Evolutionary conservation across 169 alveolate species (phyloP).

Genomic region (Fabrea salina): DNA sequence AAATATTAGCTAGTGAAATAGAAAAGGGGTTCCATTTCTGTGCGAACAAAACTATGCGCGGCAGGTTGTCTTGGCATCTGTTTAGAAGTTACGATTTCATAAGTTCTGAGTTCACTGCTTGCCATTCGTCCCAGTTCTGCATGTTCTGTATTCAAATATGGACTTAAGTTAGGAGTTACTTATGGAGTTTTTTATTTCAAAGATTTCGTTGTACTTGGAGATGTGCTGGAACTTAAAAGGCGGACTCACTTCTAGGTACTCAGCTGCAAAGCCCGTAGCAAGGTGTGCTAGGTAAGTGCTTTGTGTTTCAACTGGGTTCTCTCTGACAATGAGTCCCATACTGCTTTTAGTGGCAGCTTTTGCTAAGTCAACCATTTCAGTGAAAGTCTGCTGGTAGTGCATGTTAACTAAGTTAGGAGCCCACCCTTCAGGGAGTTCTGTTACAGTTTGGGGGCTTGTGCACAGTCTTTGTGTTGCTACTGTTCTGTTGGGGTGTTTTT

Average conservation of each 20-base stretch:
- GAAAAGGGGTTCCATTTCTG: constrained; percentile 21
- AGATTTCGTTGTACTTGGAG: constrained; percentile 14
- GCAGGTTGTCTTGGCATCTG: constrained; percentile 3
- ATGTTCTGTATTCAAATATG: neutral
- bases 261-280: constrained; percentile 20
- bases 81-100: neutral
- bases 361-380: constrained; percentile 6
- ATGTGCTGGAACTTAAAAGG: neutral
- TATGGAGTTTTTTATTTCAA: neutral
- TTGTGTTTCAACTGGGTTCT: neutral
- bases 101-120: constrained; percentile 11
- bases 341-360: neutral
- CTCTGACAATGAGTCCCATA: neutral
- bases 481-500: neutral
- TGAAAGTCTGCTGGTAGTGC: neutral
- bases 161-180: neutral
- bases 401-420: neutral
- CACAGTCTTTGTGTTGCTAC: neutral
- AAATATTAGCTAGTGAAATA: neutral
- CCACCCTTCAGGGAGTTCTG: neutral
- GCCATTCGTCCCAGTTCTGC: neutral
- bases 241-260: constrained; percentile 13
- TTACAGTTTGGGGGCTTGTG: neutral
- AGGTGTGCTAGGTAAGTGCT: neutral
- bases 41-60: neutral